Conservation (phyloP, 2,329 filamentous ascomycete genomes). For the Cladosporium phlei region DNA sequence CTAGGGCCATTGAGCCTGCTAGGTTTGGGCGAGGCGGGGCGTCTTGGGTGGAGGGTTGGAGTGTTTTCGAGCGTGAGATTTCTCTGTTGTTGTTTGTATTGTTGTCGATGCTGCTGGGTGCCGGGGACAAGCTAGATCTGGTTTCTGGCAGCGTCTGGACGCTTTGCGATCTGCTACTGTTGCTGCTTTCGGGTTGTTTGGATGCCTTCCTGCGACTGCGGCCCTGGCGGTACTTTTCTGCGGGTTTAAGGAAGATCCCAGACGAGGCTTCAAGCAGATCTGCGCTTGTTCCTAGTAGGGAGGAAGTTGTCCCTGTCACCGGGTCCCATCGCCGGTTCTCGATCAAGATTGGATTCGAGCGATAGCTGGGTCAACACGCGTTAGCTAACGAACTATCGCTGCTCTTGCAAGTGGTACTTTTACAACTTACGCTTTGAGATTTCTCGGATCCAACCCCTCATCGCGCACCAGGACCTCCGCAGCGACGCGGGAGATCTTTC, state of each 20-base stretch:
- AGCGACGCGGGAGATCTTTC: conserved; percentile 3
- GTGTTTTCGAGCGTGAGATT: neutral
- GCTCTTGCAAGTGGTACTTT: neutral
- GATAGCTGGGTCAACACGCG: neutral
- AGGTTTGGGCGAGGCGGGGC: conserved; percentile 13
- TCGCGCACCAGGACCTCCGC: conserved; percentile 10
- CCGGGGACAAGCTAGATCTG: neutral
- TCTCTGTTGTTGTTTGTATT: neutral
- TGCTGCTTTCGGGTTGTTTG: neutral
- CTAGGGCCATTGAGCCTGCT: conserved; percentile 10
- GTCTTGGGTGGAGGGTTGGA: neutral
- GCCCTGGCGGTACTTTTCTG: conserved; percentile 9
- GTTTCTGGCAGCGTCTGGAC: neutral
- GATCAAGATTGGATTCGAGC: conserved; percentile 8
- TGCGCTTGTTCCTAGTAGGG: neutral
- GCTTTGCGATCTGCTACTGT: neutral
- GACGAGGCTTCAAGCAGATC: neutral
- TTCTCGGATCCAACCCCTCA: conserved; percentile 8
- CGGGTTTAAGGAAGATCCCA: conserved; percentile 8
- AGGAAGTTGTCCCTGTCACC: neutral
- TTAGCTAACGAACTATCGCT: too few species aligned
- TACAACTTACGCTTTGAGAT: conserved; percentile 9
- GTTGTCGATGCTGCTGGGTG: neutral
- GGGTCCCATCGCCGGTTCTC: conserved; percentile 15
- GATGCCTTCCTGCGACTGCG: conserved; percentile 4